Percentiles rank a stretch among this genome's conserved stretches.
These are phyloP conservation scores for Gaillardinia entomophila DNA, from an alignment of 805 yeast species.

Conservation along the genomic window DNA sequence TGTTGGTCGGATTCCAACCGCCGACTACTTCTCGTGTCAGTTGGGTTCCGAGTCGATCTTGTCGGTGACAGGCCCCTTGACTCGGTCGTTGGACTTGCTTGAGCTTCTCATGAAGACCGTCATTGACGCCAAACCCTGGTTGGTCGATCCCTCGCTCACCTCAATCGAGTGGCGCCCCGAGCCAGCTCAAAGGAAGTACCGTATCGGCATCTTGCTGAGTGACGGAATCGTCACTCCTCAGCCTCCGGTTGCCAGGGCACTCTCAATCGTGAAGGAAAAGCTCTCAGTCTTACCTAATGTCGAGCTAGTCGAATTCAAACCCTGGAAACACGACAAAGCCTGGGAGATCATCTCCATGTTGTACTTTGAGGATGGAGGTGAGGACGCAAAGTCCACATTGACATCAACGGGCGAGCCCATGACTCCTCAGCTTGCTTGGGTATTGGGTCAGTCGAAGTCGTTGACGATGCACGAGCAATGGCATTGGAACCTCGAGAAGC, in stretches of 20 bases:
- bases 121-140: constrained; percentile 3
- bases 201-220: constrained; percentile 1
- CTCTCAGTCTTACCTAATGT: constrained; percentile 1
- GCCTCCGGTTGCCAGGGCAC: constrained; percentile 4
- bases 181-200: neutral
- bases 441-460: constrained; percentile 5
- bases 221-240: constrained; percentile 2
- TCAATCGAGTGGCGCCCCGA: constrained; percentile 1
- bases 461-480: constrained; percentile 8
- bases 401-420: constrained; percentile 7
- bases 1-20: constrained; percentile 30
- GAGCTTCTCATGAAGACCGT: constrained; percentile 25
- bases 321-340: constrained; percentile 6
- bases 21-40: constrained; percentile 12
- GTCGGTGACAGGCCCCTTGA: constrained; percentile 33
- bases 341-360: constrained; percentile 5
- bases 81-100: constrained; percentile 26
- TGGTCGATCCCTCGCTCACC: constrained; percentile 3
- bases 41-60: constrained; percentile 11
- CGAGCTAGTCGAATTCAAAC: constrained; percentile 8
- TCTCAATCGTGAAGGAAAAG: constrained; percentile 1
- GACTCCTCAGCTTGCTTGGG: constrained; percentile 9
- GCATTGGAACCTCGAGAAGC: constrained; percentile 12
- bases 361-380: constrained; percentile 13
- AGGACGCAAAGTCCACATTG: constrained; percentile 7